Evolutionary conservation across 345 rosid genomes (phyloP), one percentile per base, ranked within the genome.

Genomic region (Populus simonii): DNA sequence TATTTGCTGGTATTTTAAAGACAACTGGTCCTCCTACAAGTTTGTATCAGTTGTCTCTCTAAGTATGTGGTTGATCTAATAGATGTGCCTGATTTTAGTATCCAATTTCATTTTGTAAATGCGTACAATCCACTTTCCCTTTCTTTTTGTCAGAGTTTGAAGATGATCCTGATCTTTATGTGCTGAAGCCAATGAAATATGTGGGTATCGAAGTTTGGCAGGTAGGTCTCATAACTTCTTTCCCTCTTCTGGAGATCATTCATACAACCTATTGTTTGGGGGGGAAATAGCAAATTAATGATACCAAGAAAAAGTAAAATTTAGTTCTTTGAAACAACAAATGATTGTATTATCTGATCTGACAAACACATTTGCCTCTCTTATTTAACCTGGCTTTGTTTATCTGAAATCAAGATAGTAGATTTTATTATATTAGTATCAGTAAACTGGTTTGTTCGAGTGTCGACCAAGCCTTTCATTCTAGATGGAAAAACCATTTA

Each of bases 161-260:
- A 89, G 98, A 94, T 87, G 98, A 94, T 81, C 98, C 97, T 3
- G 97, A 94, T 76, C 91, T 94, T 76, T 92, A 94, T 66, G 98
- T 94, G 84, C 78, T 94, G 74, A 94, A 85, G 86, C 95, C 98
- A 47, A 87, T 91, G 29, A 91, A 83, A 86, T 94, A 93, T 47
- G 91, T 89, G 36, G 98, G 98, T 62, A 91, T 94, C 75, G 98
- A 94, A 89, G 95, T 94, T 73, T 94, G 98, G 98, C 98, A 94
- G 93, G 98, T 90, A 66, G 72, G 49, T 59, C 62, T 74, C 29
- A 18, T 36, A 39, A 47, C 70, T 66, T 66, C 36, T 8, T 27
- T 74, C 33, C 25, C 5, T 27, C 55, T 23, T 39, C 23, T 1
- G 38, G 39, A 73, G 51, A 18, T 47, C 36, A 71, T n/a, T 10